Evolutionary conservation across 192 early-diverging fungal genomes (phyloP).

Genomic region (Coemansia sp.): DNA sequence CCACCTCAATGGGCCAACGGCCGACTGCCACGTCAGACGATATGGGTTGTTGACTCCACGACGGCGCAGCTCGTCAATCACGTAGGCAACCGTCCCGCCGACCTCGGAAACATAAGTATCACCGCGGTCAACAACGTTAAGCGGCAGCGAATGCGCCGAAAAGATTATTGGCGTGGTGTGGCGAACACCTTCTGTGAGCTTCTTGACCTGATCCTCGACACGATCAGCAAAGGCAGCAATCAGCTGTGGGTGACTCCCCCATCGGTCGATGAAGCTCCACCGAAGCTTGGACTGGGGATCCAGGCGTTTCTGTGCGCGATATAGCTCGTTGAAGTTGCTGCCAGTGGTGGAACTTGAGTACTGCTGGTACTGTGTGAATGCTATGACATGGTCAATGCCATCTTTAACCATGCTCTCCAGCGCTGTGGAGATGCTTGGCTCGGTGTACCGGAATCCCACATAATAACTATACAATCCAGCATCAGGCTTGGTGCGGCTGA

Average conservation of each 20-base stretch:
- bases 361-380: slow-evolving; percentile 94
- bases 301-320: slow-evolving; percentile 58
- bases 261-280: slow-evolving; percentile 97
- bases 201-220: slow-evolving; percentile 61
- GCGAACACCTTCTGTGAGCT: slow-evolving; percentile 70
- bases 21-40: slow-evolving; percentile 91
- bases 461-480: slow-evolving; percentile 88
- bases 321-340: slow-evolving; percentile 88
- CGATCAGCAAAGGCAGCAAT: slow-evolving; percentile 79
- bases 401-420: slow-evolving; percentile 78
- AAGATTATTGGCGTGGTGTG: slow-evolving; percentile 82
- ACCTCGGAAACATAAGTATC: slow-evolving; percentile 89
- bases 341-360: slow-evolving; percentile 96
- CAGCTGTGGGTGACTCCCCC: slow-evolving; percentile 85
- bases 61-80: slow-evolving; percentile 67
- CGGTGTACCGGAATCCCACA: slow-evolving; percentile 90
- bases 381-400: slow-evolving; percentile 81
- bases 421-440: slow-evolving; percentile 74
- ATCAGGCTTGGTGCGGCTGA: slow-evolving; percentile 74
- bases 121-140: slow-evolving; percentile 89
- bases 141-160: slow-evolving; percentile 94
- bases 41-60: slow-evolving; percentile 78
- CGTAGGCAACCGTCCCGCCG: slow-evolving; percentile 76
- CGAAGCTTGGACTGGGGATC: slow-evolving; percentile 69
- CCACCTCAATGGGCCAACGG: slow-evolving; percentile 93